Base-by-base conservation (phyloP, 2,329 filamentous ascomycete genomes). In the Diaporthe sp. region DNA sequence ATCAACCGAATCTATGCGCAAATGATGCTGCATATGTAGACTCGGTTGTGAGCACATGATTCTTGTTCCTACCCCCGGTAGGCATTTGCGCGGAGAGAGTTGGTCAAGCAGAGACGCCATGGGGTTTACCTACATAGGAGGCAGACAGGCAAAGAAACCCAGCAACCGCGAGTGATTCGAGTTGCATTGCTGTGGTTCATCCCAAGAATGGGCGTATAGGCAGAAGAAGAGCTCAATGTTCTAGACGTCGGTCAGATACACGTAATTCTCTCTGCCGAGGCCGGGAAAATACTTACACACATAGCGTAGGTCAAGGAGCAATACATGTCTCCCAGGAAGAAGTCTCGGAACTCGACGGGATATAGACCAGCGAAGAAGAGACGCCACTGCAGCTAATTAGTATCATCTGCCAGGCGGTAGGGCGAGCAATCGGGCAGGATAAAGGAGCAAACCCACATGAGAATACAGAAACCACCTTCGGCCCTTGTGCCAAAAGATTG, bases 261-360 rank as follows among this genome's bases (percentile, higher is more conserved):
- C 4, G 22, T 1, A 5, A 5, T 19, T 1, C 25, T 1, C 25
- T 1, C 3, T 10, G 1, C 4, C 4, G 17, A n/a, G 3, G 7
- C 7, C 34, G 4, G 6, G 22, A 4, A 12, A 37, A 3, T 9
- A 90, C 94, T 86, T 88, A 96, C 94, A 76, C 94, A 93, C 84
- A 95, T 94, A 22, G 93, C 90, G 84, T 99, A 99, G 8, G 96
- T 98, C 74, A 98, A 88, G 3, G 97, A 98, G 84, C 96, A 98
- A 84, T 98, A 98, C 88, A 98, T 98, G 82, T 99, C 97, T 71
- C 97, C 97, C 0, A 98, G 89, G 84, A 98, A 98, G 85, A 99
- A 98, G 84, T 99, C 97, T 75, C 96, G 92, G 83, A 98, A 99
- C 82, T 98, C 96, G 68, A 99, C 97, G 1, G 95, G 95, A 81